Base-by-base conservation (phyloP, 1,284 basidiomycete genomes). In the Rhodotorula glutinis region DNA sequence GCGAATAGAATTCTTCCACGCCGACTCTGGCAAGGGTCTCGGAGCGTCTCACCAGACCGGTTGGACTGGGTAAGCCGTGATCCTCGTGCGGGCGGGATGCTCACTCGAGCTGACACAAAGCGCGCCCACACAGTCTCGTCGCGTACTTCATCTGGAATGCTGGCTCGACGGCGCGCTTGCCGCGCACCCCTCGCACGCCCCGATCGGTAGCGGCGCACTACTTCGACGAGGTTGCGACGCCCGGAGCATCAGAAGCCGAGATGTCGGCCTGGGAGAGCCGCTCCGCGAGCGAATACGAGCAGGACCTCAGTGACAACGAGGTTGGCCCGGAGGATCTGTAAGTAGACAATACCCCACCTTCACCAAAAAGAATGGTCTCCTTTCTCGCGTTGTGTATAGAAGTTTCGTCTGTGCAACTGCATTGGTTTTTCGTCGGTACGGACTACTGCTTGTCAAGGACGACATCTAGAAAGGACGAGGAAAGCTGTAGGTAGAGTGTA, bases 1-100 rank as follows among this genome's bases (percentile, higher is more conserved):
- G 17, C 30, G 25, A 4, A 44, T 30, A 25, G 73, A 92, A 88
- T 97, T 90, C 83, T 98, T 98, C 87, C 90, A 98, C 78, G 94
- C 88, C 33, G 92, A 98, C 76, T 87, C 84, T 68, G 95, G 94
- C 16, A 86, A 88, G 66, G 95, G 95, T 29, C 83, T 97, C 25
- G 95, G 95, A 49, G 95, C 95, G 1, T 94, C 91, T 9, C 95
- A 98, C 81, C 95, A 98, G 80, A 97, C 92, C 69, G 94, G 94
- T 75, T 98, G 95, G 91, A 67, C 60, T 51, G 61, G 64, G 55
- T 72, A 33, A 47, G 63, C 43, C 17, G 40, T 3, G 11, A 13
- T 21, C n/a, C 23, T 4, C 23, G 29, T 43, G 13, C 57, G 33
- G 16, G 38, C 46, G 49, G 11, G 49, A 7, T 5, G 11, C 33